phyloP scores from a whole-genome alignment of 495 filamentous ascomycete species.

The Letharia lupina region DNA sequence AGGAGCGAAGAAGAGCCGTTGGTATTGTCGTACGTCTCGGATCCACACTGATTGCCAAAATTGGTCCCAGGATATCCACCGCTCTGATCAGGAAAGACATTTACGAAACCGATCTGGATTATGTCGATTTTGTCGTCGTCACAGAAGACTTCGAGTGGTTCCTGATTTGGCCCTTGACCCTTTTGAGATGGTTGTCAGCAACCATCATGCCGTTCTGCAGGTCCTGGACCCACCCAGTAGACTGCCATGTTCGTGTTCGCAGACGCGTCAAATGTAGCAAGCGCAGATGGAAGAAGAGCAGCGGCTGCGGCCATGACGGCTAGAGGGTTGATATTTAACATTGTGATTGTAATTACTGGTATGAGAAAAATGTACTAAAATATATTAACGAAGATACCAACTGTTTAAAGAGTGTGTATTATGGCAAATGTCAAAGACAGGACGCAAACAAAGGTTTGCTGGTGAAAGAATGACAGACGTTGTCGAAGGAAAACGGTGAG shows the following conservation, averaged over 20 bases:
- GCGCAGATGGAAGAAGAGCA: slow-evolving; percentile 21
- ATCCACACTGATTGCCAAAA: slow-evolving; percentile 59
- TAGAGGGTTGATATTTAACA: slow-evolving; percentile 30
- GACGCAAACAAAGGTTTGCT: slow-evolving; percentile 44
- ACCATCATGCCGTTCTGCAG: slow-evolving; percentile 5
- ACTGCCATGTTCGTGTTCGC: slow-evolving; percentile 52
- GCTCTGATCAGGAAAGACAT: slow-evolving; percentile 52
- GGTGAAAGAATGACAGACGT: slow-evolving; percentile 19
- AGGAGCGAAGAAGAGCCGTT: slow-evolving; percentile 31
- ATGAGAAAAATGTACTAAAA: slow-evolving; percentile 19
- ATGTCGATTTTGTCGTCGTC: slow-evolving; percentile 52
- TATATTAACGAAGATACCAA: slow-evolving; percentile 22
- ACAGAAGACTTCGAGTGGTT: slow-evolving; percentile 49
- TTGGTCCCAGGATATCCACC: slow-evolving; percentile 51
- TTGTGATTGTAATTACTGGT: slow-evolving; percentile 24
- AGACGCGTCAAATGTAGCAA: slow-evolving; percentile 37
- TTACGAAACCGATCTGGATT: slow-evolving; percentile 59
- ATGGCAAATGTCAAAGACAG: slow-evolving; percentile 34
- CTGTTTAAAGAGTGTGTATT: slow-evolving; percentile 20
- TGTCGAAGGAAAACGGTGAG: slow-evolving; percentile 13
- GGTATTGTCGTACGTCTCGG: slow-evolving; percentile 35
- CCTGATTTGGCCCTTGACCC: slow-evolving; percentile 43
- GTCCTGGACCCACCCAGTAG: slow-evolving; percentile 47
- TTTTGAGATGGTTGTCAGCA: slow-evolving; percentile 25
- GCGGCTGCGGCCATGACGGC: slow-evolving; percentile 18